Evolutionary conservation across 495 filamentous ascomycete genomes (phyloP).

Genomic region (Xylaria curta): DNA sequence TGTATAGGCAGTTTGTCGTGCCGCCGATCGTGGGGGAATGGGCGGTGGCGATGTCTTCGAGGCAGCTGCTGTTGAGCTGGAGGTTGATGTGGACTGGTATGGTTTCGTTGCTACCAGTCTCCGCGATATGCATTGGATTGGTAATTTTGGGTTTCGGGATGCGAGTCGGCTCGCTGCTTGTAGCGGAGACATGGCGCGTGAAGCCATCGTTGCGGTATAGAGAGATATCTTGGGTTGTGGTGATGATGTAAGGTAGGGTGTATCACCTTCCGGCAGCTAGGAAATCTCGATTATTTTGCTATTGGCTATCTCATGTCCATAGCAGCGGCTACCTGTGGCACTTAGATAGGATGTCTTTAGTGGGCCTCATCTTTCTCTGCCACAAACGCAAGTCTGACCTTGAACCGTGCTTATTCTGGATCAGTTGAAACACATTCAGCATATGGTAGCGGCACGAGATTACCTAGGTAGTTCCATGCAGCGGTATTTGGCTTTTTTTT

Average conservation of each 20-base stretch:
- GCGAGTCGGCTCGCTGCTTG: conserved; percentile 16
- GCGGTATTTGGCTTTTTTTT: neutral
- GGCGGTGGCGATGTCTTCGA: conserved; percentile 4
- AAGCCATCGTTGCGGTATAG: conserved; percentile 2
- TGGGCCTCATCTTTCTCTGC: neutral
- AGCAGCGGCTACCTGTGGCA: neutral
- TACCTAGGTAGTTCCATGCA: neutral
- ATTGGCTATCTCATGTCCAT: neutral
- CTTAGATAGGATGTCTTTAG: neutral
- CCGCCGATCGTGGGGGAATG: neutral
- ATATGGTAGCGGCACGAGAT: no score
- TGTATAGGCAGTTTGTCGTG: neutral
- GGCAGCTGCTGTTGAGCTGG: neutral
- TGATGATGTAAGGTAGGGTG: neutral
- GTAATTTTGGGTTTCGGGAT: neutral
- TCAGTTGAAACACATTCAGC: no score
- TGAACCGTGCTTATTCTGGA: neutral
- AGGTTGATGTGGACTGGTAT: neutral
- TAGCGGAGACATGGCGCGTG: conserved; percentile 20
- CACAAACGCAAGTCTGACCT: no score
- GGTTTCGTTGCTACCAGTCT: conserved; percentile 28
- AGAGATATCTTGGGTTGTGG: neutral
- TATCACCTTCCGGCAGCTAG: neutral
- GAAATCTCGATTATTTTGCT: neutral
- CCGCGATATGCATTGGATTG: conserved; percentile 14